These are phyloP conservation scores for Baorangia bicolor DNA, from an alignment of 768 basidiomycete genomes.

Conservation along the genomic window DNA sequence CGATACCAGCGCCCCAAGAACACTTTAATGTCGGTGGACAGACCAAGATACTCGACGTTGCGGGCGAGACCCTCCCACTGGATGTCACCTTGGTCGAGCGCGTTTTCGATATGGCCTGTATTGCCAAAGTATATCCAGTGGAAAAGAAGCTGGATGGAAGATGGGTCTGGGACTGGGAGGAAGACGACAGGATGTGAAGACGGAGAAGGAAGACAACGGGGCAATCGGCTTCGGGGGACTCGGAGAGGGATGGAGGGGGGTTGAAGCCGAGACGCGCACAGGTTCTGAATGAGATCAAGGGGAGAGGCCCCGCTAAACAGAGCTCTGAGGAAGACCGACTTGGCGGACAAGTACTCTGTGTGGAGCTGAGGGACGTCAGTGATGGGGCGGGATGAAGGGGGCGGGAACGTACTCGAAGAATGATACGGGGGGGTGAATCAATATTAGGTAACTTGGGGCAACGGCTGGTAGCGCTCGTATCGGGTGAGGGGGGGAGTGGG, in stretches of 20 bases:
- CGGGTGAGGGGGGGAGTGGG: conserved; percentile 37
- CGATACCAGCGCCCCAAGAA: conserved; percentile 77
- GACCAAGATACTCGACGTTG: conserved; percentile 86
- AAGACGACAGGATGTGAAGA: conserved; percentile 67
- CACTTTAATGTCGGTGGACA: conserved; percentile 72
- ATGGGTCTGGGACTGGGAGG: conserved; percentile 73
- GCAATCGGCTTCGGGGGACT: conserved; percentile 53
- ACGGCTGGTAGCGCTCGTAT: conserved; percentile 18
- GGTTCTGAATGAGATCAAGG: conserved; percentile 52
- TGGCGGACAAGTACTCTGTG: conserved; percentile 77
- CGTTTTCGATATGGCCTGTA: conserved; percentile 61
- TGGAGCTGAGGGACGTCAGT: conserved; percentile 54
- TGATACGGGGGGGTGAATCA: conserved; percentile 53
- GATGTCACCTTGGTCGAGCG: conserved; percentile 60
- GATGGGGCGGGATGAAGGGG: background rate
- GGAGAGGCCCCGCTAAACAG: conserved; percentile 69
- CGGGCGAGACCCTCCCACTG: conserved; percentile 87
- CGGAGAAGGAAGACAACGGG: conserved; percentile 61
- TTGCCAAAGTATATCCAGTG: conserved; percentile 85
- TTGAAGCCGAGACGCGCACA: conserved; percentile 19
- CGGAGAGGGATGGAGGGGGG: conserved; percentile 28
- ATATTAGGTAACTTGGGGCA: conserved; percentile 52
- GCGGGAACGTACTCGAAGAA: conserved; percentile 54
- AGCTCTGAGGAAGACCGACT: conserved; percentile 69
- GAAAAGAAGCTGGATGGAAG: conserved; percentile 68